Percentiles rank a stretch among this genome's conserved stretches.
phyloP scores from a whole-genome alignment of 495 filamentous ascomycete species.

The Annulohypoxylon moriforme region DNA sequence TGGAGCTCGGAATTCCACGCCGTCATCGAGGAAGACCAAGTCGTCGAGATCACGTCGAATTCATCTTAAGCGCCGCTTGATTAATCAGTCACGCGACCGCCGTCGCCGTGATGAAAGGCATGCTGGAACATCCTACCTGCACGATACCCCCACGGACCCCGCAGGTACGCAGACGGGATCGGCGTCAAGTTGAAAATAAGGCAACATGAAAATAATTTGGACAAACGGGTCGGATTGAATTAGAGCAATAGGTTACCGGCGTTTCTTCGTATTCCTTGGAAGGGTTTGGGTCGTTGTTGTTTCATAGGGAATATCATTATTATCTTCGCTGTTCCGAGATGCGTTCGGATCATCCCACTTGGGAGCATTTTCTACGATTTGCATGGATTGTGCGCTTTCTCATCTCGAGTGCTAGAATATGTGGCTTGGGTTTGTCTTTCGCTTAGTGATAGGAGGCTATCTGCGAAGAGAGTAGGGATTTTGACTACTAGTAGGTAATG shows the following conservation, averaged over 20 bases:
- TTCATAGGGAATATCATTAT: slow-evolving; percentile 33
- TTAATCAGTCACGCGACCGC: background rate
- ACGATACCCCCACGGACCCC: slow-evolving; percentile 37
- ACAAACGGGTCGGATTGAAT: slow-evolving; percentile 12
- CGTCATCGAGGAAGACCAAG: slow-evolving; percentile 79
- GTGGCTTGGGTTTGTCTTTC: background rate
- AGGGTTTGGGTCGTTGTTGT: slow-evolving; percentile 16
- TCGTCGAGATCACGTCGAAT: slow-evolving; percentile 56
- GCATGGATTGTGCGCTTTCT: background rate
- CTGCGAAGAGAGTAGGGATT: background rate
- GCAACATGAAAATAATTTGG: slow-evolving; percentile 16
- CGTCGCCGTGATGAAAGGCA: background rate
- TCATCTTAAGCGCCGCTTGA: background rate
- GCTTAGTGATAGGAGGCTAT: background rate
- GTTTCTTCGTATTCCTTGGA: slow-evolving; percentile 19
- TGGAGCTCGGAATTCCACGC: slow-evolving; percentile 72
- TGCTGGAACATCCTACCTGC: slow-evolving; percentile 16
- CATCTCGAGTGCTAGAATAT: background rate
- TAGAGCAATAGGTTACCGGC: slow-evolving; percentile 31
- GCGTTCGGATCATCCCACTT: background rate
- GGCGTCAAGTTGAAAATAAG: slow-evolving; percentile 16
- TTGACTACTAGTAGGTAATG: background rate
- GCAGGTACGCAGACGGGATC: slow-evolving; percentile 18
- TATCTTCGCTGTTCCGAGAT: slow-evolving; percentile 6
- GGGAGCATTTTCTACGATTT: background rate